Base-by-base conservation (phyloP, 2,329 filamentous ascomycete species). In the Colletotrichum higginsianum region DNA sequence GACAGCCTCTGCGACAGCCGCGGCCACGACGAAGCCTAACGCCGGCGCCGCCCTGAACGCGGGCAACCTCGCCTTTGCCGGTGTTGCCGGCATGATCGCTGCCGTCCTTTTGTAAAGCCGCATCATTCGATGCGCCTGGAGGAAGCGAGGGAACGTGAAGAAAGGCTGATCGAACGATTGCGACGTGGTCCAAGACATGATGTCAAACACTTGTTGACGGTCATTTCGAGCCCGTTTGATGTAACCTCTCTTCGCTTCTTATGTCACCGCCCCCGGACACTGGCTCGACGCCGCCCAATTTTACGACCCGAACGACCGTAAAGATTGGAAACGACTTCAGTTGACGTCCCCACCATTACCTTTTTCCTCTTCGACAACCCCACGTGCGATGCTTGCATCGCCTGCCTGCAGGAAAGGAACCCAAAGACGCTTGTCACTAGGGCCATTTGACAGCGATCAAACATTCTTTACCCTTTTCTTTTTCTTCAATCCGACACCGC, bases 31-130 rank as follows among this genome's bases (percentile, higher is more conserved):
- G 50, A 73, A 66, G 62, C 72, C 78, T 26, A 76, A 77, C 49
- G 77, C 80, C 52, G 76, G 81, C 7, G 75, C 80, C 30, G 75
- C 78, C 26, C 79, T 89, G 52, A 81, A 83, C 53, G 84, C 83
- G 18, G 80, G 82, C 61, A 82, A 84, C 56, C 76, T 88, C 15
- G 85, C 84, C 44, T 75, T 87, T 49, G 86, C 84, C n/a, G 87
- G 85, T 62, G 76, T 88, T 56, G 84, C 84, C 53, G 87, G 86
- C 64, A 83, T 88, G 75, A 77, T 86, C n/a, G 82, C 82, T 57
- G 84, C 84, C 18, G 86, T 83, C n/a, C 74, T 90, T 68, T 79
- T 90, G 78, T 90, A 88, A 84, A 68, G 56, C 12, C 30, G 47
- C n/a, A 50, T n/a, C n/a, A 18, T 12, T 21, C 18, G 16, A 55